A percentile compares a stretch with the other conserved stretches of the same genome.
Evolutionary conservation across 257 asterid species (phyloP).

Genomic region (Rhazya stricta): DNA sequence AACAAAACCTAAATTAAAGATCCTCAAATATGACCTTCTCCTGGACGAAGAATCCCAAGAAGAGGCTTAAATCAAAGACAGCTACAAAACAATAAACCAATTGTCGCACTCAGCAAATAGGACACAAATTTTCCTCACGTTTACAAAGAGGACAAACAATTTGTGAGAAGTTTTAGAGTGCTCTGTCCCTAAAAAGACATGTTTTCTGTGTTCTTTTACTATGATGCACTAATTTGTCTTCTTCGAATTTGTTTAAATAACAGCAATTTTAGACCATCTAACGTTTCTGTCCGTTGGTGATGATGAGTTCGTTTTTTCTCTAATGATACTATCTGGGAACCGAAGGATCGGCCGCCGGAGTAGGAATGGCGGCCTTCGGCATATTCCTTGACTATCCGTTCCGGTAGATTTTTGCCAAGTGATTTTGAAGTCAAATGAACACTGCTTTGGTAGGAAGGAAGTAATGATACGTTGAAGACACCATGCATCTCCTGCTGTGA

Average conservation of each 20-base stretch:
- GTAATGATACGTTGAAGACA: too few relatives aligned
- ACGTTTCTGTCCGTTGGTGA: background rate
- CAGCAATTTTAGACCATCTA: background rate
- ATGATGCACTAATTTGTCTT: conserved; percentile 14
- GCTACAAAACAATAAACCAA: conserved; percentile 5
- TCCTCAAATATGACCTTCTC: conserved; percentile 13
- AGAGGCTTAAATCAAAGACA: conserved; percentile 9
- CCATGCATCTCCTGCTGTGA: too few relatives aligned
- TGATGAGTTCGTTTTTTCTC: too few relatives aligned
- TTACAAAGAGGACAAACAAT: conserved; percentile 17
- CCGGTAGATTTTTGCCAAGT: background rate
- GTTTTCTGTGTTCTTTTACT: conserved; percentile 11
- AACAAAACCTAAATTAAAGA: background rate
- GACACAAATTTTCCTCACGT: conserved; percentile 2
- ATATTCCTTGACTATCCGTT: background rate
- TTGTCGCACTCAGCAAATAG: conserved; percentile 17
- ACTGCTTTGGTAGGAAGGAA: background rate
- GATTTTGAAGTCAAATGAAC: background rate
- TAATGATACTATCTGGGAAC: background rate
- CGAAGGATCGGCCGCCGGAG: background rate
- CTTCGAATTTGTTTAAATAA: background rate
- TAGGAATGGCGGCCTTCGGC: background rate
- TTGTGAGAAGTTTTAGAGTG: conserved; percentile 12
- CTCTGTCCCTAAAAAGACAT: conserved; percentile 11
- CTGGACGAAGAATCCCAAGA: conserved; percentile 34